These are phyloP conservation scores for Xylaria grammica DNA, from an alignment of 495 filamentous ascomycete species.

Conservation along the genomic window DNA sequence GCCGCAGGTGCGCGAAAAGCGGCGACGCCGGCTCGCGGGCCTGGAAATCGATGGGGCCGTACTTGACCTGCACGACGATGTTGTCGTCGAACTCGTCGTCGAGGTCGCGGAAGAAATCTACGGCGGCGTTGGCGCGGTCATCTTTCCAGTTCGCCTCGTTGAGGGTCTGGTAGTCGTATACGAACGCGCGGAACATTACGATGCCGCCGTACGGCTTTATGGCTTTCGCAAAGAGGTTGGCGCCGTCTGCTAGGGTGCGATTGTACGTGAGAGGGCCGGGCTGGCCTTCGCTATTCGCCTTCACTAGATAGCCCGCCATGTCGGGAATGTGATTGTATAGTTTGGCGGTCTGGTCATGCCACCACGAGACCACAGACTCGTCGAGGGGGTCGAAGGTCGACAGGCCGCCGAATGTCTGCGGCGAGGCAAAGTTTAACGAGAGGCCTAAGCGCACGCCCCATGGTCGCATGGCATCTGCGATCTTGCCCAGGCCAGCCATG, in stretches of 20 bases:
- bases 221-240: constrained; percentile 70
- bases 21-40: constrained; percentile 73
- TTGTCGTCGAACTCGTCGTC: constrained; percentile 73
- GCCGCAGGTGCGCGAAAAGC: constrained; percentile 65
- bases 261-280: constrained; percentile 72
- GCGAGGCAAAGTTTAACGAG: constrained; percentile 71
- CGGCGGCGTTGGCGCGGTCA: constrained; percentile 72
- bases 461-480: constrained; percentile 69
- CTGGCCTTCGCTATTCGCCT: constrained; percentile 77
- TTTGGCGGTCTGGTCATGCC: constrained; percentile 61
- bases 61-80: constrained; percentile 75
- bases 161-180: constrained; percentile 63
- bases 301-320: constrained; percentile 71
- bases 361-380: constrained; percentile 62
- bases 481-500: constrained; percentile 63
- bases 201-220: constrained; percentile 67
- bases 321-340: constrained; percentile 68
- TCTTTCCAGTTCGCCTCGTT: constrained; percentile 65
- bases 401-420: constrained; percentile 60
- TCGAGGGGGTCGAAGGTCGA: constrained; percentile 70
- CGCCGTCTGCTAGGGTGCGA: constrained; percentile 70
- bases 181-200: constrained; percentile 75
- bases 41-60: constrained; percentile 78
- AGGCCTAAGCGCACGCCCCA: constrained; percentile 71
- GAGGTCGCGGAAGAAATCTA: constrained; percentile 68